phyloP scores from a whole-genome alignment of 352 stramenopile genomes.

The Phytopythium litorale region DNA sequence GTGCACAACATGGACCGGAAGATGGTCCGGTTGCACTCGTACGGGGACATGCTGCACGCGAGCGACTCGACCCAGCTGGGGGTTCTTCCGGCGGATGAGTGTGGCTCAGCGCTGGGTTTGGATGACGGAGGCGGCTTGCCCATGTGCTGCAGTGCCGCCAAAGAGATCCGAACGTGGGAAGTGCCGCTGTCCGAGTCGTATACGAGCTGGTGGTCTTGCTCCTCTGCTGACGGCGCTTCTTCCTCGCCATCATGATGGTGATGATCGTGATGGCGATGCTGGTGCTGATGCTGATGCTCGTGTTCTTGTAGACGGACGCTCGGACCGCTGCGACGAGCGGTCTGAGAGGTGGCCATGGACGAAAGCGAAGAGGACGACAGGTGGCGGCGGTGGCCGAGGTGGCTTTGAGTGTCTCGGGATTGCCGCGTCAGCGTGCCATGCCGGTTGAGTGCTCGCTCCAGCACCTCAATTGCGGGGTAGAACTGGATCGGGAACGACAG shows the following conservation, averaged over 20 bases:
- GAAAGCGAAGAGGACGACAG: constrained; percentile 3
- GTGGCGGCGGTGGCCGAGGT: background rate
- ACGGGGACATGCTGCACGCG: constrained; percentile 52
- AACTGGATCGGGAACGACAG: constrained; percentile 83
- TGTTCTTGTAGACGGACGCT: constrained; percentile 6
- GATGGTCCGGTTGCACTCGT: constrained; percentile 76
- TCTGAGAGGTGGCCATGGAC: constrained; percentile 1
- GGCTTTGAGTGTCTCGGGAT: background rate
- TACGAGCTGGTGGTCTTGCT: background rate
- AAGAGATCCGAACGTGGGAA: constrained; percentile 10
- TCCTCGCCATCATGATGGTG: background rate
- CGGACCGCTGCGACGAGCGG: constrained; percentile 19
- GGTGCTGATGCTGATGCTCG: constrained; percentile 3
- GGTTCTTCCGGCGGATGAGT: background rate
- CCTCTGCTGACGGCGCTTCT: background rate
- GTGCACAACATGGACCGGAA: constrained; percentile 84
- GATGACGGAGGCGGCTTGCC: constrained; percentile 6
- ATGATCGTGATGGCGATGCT: background rate
- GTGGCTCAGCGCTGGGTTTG: background rate
- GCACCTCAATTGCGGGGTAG: constrained; percentile 69
- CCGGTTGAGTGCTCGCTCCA: constrained; percentile 55
- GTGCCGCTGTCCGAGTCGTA: constrained; percentile 1
- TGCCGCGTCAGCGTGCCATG: constrained; percentile 34
- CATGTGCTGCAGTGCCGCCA: background rate
- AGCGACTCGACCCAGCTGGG: constrained; percentile 28